A percentile compares a stretch with the other conserved stretches of the same genome.
Conservation (phyloP, 163 green algal genomes). For the Trebouxiophyceae sp. region DNA sequence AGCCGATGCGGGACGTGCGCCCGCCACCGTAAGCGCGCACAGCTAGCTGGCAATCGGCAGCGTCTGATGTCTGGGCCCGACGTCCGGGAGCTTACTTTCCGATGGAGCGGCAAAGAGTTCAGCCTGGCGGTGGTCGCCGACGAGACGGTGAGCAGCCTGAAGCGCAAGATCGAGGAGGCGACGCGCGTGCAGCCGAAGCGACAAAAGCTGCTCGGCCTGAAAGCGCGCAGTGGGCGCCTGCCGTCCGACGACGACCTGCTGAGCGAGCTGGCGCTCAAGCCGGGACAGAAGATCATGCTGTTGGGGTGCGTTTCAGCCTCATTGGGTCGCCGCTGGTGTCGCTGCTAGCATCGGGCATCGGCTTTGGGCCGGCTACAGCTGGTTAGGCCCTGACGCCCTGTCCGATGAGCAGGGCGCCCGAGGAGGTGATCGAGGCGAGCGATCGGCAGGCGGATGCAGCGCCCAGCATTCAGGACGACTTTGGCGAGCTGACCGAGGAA, state of each 20-base stretch:
- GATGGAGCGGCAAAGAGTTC: slow-evolving; percentile 39
- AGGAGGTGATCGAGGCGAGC: slow-evolving; percentile 49
- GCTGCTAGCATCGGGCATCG: too few species aligned
- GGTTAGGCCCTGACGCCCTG: too few species aligned
- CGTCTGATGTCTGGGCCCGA: too few species aligned
- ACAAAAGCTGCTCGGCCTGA: slow-evolving; percentile 84
- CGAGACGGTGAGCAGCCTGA: slow-evolving; percentile 57
- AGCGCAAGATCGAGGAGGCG: slow-evolving; percentile 51
- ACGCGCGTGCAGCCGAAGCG: slow-evolving; percentile 61
- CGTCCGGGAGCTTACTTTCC: slow-evolving; percentile 22
- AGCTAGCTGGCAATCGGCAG: too few species aligned
- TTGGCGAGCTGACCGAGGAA: slow-evolving; percentile 48
- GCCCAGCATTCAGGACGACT: slow-evolving; percentile 81
- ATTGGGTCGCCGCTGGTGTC: not conserved
- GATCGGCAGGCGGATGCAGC: slow-evolving; percentile 46
- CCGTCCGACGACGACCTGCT: slow-evolving; percentile 43
- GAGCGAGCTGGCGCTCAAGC: slow-evolving; percentile 62
- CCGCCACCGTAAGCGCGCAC: too few species aligned
- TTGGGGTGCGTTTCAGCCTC: slow-evolving; percentile 50
- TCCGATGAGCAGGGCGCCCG: slow-evolving; percentile 65
- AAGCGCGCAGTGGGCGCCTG: slow-evolving; percentile 33
- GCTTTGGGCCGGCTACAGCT: too few species aligned
- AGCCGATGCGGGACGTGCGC: too few species aligned
- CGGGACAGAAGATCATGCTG: slow-evolving; percentile 77
- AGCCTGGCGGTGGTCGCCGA: slow-evolving; percentile 15